Evolutionary conservation across 2,329 filamentous ascomycete genomes (phyloP).

Genomic region (Ceratocystis huliohia): DNA sequence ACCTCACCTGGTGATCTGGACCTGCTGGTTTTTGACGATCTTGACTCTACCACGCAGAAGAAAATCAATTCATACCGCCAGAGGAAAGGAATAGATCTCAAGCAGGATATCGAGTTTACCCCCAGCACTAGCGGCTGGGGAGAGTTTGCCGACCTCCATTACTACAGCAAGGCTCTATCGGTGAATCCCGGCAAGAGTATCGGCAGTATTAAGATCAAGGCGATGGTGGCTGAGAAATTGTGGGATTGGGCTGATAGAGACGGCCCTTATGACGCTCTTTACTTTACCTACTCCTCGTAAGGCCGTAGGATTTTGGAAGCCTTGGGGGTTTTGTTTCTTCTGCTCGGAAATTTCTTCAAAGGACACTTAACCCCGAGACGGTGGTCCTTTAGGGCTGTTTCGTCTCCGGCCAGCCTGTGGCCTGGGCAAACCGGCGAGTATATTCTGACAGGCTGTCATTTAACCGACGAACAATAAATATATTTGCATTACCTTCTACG

Average conservation of each 20-base stretch:
- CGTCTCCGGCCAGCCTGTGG: too few species aligned
- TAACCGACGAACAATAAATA: too few species aligned
- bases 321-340: too few species aligned
- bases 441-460: too few species aligned
- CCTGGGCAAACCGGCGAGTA: too few species aligned
- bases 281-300: not conserved
- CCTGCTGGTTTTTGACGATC: not conserved
- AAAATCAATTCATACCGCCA: not conserved
- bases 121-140: not conserved
- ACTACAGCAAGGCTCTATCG: not conserved
- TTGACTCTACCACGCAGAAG: not conserved
- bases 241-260: not conserved
- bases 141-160: not conserved
- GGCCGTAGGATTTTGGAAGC: not conserved
- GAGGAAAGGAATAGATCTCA: accelerated
- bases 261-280: not conserved
- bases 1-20: accelerated
- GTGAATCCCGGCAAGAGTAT: not conserved
- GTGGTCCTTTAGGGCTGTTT: too few species aligned
- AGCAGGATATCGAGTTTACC: not conserved
- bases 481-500: too few species aligned
- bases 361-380: too few species aligned
- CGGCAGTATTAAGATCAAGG: not conserved
- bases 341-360: too few species aligned
- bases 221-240: not conserved